These are phyloP conservation scores for Globomyces pollinis-pini DNA, from an alignment of 192 early-diverging fungal genomes.

Conservation along the genomic window DNA sequence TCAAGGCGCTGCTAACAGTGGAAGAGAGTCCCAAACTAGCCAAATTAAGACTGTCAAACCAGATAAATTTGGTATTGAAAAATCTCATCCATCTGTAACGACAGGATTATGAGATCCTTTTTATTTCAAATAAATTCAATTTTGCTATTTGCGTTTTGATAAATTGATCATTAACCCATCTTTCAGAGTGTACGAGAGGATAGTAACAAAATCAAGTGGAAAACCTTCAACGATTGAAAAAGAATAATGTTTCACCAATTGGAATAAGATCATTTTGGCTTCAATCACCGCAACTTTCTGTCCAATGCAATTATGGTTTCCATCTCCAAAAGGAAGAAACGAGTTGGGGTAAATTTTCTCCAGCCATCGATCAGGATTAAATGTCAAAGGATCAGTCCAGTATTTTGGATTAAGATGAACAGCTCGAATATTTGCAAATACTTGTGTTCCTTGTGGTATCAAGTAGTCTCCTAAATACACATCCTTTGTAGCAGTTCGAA, in stretches of 20 bases:
- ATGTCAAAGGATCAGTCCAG: conserved; percentile 22
- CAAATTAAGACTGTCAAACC: too few species aligned
- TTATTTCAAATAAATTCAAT: too few species aligned
- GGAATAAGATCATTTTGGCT: not conserved
- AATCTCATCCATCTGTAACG: too few species aligned
- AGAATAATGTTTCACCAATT: not conserved
- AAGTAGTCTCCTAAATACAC: conserved; percentile 19
- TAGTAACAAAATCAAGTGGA: too few species aligned
- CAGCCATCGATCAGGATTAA: conserved; percentile 34
- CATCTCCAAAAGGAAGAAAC: conserved; percentile 37
- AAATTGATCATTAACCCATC: too few species aligned
- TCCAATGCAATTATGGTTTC: conserved; percentile 28
- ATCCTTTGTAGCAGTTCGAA: not conserved
- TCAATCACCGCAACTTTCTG: conserved; percentile 42
- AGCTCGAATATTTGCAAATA: conserved; percentile 16
- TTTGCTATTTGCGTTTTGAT: too few species aligned
- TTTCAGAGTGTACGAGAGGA: too few species aligned
- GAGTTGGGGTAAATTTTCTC: conserved; percentile 11
- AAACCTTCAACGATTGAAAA: not conserved
- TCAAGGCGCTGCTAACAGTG: too few species aligned
- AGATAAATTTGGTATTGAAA: too few species aligned
- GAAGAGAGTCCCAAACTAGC: too few species aligned
- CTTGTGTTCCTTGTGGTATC: conserved; percentile 14
- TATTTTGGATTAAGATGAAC: conserved; percentile 22
- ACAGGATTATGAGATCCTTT: too few species aligned